Evolutionary conservation across 306 rosid genomes (phyloP).

Genomic region (Spatholobus suberectus): DNA sequence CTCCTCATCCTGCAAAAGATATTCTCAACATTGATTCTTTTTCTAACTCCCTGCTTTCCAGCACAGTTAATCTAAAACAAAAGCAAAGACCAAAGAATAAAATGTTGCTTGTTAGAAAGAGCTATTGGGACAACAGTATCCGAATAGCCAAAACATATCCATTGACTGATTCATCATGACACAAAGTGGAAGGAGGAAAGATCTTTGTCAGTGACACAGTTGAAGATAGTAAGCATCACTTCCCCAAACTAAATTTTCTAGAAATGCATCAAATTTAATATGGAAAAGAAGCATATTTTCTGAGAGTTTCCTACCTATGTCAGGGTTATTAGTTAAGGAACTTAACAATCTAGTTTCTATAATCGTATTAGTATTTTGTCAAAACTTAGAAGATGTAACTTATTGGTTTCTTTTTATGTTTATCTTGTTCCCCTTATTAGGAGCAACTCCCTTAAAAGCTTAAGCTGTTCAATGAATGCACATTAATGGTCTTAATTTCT

Average conservation of each 20-base stretch:
- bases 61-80: not conserved
- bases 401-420: not conserved
- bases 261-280: no score
- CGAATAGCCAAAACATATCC: not conserved
- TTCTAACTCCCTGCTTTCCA: not conserved
- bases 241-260: not conserved
- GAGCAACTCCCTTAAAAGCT: not conserved
- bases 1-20: not conserved
- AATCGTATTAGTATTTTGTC: not conserved
- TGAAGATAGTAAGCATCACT: not conserved
- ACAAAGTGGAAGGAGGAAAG: not conserved
- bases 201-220: not conserved
- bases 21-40: not conserved
- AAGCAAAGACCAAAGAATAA: not conserved
- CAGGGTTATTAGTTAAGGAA: not conserved
- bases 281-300: not conserved
- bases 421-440: not conserved
- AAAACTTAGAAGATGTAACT: not conserved
- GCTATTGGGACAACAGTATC: not conserved
- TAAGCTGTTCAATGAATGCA: not conserved
- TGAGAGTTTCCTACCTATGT: not conserved
- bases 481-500: not conserved
- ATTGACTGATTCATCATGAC: not conserved
- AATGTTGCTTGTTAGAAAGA: not conserved
- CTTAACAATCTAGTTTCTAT: not conserved